Conservation (phyloP, 208 protist species). For the Crithidia sp. region DNA sequence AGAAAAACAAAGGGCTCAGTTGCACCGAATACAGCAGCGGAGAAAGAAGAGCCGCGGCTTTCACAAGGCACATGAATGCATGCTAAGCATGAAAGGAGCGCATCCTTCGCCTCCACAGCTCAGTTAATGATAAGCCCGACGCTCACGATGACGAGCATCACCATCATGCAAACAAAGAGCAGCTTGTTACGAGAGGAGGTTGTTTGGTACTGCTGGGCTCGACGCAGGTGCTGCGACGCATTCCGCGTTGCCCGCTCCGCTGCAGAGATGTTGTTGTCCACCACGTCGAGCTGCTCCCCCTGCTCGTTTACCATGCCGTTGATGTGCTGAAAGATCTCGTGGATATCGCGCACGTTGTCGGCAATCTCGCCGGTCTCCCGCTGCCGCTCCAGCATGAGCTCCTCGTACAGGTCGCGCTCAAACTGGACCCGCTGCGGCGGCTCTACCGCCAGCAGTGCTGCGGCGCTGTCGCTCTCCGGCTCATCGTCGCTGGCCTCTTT, state of each 20-base stretch:
- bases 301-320: conserved; percentile 85
- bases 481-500: conserved; percentile 44
- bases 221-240: conserved; percentile 64
- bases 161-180: conserved; percentile 61
- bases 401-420: conserved; percentile 79
- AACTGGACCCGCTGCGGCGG: conserved; percentile 59
- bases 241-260: conserved; percentile 71
- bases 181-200: conserved; percentile 61
- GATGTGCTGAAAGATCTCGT: conserved; percentile 90
- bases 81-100: too few species aligned
- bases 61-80: too few species aligned
- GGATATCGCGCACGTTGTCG: conserved; percentile 85
- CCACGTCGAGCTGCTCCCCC: conserved; percentile 70
- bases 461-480: conserved; percentile 25
- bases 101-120: neutral
- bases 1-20: too few species aligned
- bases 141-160: conserved; percentile 50
- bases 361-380: conserved; percentile 85
- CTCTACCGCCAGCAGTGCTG: conserved; percentile 17
- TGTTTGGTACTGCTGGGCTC: conserved; percentile 67
- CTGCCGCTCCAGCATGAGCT: conserved; percentile 84
- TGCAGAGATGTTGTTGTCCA: conserved; percentile 66
- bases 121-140: conserved; percentile 34
- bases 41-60: too few species aligned
- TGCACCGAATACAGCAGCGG: too few species aligned